These are phyloP conservation scores for Erodium chrysanthum DNA, from an alignment of 441 rosid species.

Conservation along the genomic window DNA sequence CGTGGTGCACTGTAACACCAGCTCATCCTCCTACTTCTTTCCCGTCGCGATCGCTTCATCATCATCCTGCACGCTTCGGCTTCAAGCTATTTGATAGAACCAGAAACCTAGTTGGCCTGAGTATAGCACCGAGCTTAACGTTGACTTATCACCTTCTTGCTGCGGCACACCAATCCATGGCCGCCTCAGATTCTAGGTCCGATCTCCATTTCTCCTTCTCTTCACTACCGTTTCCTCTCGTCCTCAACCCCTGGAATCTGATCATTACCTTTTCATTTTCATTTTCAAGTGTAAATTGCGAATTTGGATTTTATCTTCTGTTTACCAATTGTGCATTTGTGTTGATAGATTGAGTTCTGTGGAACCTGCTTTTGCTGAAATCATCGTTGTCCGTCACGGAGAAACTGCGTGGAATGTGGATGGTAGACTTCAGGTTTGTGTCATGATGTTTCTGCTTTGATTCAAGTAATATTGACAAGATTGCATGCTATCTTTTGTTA, in stretches of 20 bases:
- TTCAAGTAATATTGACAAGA: neutral
- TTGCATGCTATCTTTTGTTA: neutral
- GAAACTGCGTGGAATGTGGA: conserved; percentile 56
- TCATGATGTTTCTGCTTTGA: neutral
- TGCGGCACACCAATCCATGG: conserved; percentile 11
- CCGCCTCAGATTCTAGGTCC: conserved; percentile 22
- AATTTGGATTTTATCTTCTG: neutral
- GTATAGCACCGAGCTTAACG: neutral
- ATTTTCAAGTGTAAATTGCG: neutral
- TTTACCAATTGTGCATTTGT: neutral
- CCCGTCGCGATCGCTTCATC: neutral
- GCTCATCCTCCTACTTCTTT: neutral
- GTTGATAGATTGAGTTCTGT: conserved; percentile 24
- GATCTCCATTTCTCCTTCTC: neutral
- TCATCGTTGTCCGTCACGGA: conserved; percentile 53
- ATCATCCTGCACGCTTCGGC: neutral
- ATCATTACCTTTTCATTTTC: neutral
- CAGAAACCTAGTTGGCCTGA: neutral
- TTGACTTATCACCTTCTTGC: conserved; percentile 17
- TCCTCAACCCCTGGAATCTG: no score
- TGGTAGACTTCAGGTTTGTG: conserved; percentile 43
- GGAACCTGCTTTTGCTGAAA: conserved; percentile 33
- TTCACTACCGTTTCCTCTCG: no score
- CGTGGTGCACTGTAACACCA: neutral
- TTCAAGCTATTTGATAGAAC: neutral